Evolutionary conservation across 2,329 filamentous ascomycete species (phyloP), one percentile per base, ranked within the genome.

Genomic region (Hymenoscyphus fraxineus): DNA sequence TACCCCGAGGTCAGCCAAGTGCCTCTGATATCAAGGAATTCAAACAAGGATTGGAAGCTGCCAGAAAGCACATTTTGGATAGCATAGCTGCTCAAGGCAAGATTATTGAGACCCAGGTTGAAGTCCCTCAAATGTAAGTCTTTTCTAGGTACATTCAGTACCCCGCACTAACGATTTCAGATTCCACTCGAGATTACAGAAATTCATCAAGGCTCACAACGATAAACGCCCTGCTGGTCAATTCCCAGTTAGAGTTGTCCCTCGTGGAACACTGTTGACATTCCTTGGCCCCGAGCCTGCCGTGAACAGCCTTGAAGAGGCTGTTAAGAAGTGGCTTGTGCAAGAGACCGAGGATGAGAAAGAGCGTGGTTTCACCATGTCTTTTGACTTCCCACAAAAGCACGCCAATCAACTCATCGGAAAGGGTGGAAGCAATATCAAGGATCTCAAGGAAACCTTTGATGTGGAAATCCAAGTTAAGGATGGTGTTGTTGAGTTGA

Each of bases 341-440:
- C 90, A 96, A 75, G 93, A 96, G 78, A 91, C 93, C 80, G 85
- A 92, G 76, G 93, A 98, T 67, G 94, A 98, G 78, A 91, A 95
- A 75, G 94, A 98, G 79, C 91, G 94, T 65, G 93, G 92, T 56
- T 96, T 93, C 78, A 93, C 87, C 2, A 81, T 91, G 65, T 87
- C 85, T 32, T 98, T 98, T 70, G 92, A 97, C 68, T 99, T 97
- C 80, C 94, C 94, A 7, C 91, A 97, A 76, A 96, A 97, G 78
- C 96, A 88, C 74, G 93, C 93, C 68, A 97, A 97, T 77, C 90
- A 96, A 75, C 84, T 90, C 2, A 88, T 89, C 72, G 88, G 87
- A 61, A 89, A 88, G 76, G 83, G 85, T 59, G 87, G 87, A 19
- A 87, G 85, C 77, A 84, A 88, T 73, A 88, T 89, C 71, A 82